These are phyloP conservation scores for Parvularia atlantis DNA, from an alignment of 78 protist genomes.

Conservation along the genomic window DNA sequence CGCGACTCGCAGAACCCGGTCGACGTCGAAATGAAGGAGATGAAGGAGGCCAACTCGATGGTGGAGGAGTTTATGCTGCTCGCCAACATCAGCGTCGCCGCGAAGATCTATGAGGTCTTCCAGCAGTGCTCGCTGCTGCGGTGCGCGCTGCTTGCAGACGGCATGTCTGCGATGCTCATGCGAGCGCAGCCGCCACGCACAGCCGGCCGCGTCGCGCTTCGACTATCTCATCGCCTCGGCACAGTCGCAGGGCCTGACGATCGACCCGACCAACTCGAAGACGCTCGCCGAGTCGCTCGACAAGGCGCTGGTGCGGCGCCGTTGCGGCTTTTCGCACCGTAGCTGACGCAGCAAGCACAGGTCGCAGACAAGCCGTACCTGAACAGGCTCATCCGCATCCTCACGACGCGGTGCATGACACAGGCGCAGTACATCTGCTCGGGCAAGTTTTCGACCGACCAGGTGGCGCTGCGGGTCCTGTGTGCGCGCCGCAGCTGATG, in stretches of 20 bases:
- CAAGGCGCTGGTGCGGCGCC: not conserved
- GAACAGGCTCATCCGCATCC: conserved; percentile 4
- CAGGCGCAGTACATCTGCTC: conserved; percentile 66
- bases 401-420: conserved; percentile 70
- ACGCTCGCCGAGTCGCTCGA: conserved; percentile 16
- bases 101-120: conserved; percentile 27
- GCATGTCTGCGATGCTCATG: no score
- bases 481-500: no score
- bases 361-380: not conserved
- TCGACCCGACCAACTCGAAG: not conserved
- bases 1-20: conserved; percentile 34
- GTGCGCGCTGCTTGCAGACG: no score
- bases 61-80: conserved; percentile 92
- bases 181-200: conserved; percentile 71
- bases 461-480: no score
- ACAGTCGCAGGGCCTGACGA: not conserved
- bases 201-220: conserved; percentile 37
- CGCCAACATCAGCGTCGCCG: conserved; percentile 86
- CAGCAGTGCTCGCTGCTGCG: conserved; percentile 75
- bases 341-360: no score
- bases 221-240: not conserved
- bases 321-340: no score
- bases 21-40: conserved; percentile 6
- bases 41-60: conserved; percentile 37
- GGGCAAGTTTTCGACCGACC: no score